Evolutionary conservation across 192 early-diverging fungal genomes (phyloP).

Genomic region (Mortierella antarctica): DNA sequence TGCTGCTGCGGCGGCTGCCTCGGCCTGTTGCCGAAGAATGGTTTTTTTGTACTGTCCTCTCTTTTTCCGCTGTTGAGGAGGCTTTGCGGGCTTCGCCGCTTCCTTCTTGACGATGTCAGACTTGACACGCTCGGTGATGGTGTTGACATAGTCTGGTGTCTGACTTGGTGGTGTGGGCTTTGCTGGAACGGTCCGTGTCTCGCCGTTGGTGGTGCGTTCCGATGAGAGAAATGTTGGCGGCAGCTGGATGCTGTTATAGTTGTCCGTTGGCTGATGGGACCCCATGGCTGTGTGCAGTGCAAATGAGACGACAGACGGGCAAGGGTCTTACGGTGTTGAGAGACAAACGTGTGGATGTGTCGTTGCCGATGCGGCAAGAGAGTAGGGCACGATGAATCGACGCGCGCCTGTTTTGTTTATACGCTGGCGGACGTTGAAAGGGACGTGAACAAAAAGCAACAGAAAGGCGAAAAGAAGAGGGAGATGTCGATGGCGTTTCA

Average conservation of each 20-base stretch:
- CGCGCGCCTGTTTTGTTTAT: conserved; percentile 5
- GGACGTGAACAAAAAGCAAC: neutral
- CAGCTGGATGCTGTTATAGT: conserved; percentile 25
- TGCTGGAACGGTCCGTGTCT: neutral
- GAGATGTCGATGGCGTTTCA: too few species aligned
- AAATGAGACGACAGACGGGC: neutral
- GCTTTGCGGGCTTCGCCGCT: neutral
- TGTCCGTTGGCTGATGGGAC: conserved; percentile 21
- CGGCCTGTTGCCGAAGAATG: conserved; percentile 39
- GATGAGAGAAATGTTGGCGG: conserved; percentile 20
- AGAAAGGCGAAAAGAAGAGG: neutral
- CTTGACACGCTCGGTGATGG: neutral
- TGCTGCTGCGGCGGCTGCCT: conserved; percentile 30
- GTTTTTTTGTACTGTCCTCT: conserved; percentile 49
- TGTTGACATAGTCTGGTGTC: neutral
- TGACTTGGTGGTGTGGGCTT: conserved; percentile 6
- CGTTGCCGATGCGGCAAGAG: neutral
- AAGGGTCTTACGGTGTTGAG: too few species aligned
- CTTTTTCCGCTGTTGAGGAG: conserved; percentile 28
- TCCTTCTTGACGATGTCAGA: conserved; percentile 21
- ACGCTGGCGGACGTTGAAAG: too few species aligned
- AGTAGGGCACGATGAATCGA: neutral
- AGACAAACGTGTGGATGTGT: too few species aligned
- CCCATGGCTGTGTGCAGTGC: conserved; percentile 6
- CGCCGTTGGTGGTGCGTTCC: conserved; percentile 3